These are phyloP conservation scores for Colletotrichum sansevieriae DNA, from an alignment of 2,329 filamentous ascomycete species.

Conservation along the genomic window DNA sequence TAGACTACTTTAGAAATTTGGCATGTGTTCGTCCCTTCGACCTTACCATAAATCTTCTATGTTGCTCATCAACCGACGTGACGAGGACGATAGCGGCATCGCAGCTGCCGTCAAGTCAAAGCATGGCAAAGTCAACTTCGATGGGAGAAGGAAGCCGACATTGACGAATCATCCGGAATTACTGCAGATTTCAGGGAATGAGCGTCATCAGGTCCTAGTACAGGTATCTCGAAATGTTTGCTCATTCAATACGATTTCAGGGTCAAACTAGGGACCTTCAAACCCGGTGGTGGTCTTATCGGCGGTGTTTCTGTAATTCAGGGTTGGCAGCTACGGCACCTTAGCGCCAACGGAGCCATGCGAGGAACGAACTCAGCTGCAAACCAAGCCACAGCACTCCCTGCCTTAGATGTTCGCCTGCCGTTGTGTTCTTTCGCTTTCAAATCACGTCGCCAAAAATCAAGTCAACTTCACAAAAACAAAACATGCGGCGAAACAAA, in stretches of 20 bases:
- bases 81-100: not conserved
- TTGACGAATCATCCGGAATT: too few relatives aligned
- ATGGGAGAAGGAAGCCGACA: too few relatives aligned
- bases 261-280: too few relatives aligned
- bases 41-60: not conserved
- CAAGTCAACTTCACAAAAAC: not conserved
- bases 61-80: not conserved
- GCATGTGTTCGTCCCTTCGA: too few relatives aligned
- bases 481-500: conserved; percentile 12
- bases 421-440: not conserved
- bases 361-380: too few relatives aligned
- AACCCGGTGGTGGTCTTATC: not conserved
- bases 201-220: too few relatives aligned
- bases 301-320: not conserved
- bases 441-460: not conserved
- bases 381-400: too few relatives aligned
- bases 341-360: too few relatives aligned
- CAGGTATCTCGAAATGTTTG: too few relatives aligned
- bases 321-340: not conserved
- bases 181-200: too few relatives aligned
- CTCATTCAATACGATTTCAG: too few relatives aligned
- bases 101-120: not conserved
- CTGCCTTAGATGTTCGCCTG: not conserved
- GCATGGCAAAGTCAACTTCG: not conserved
- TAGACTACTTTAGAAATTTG: not conserved